Conservation (phyloP, 306 rosid genomes). For the Crotalaria pallida region DNA sequence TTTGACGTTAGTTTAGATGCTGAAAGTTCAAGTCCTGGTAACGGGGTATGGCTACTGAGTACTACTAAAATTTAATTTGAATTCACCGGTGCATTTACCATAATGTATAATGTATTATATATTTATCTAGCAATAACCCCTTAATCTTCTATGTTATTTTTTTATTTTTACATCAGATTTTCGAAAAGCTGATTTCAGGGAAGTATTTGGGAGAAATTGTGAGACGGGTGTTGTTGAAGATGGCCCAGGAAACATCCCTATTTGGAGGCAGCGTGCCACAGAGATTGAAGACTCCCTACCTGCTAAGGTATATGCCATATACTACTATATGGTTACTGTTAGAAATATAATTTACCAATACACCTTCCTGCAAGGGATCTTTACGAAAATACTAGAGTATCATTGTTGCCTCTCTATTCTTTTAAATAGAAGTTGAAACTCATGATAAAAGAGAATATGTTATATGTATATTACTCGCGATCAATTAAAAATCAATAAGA, state of each 20-base stretch:
- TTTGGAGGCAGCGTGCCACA: constrained; percentile 48
- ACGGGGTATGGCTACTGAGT: constrained; percentile 37
- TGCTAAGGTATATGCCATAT: constrained; percentile 41
- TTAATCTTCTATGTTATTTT: neutral
- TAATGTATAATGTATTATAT: too few relatives aligned
- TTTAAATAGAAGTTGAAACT: too few relatives aligned
- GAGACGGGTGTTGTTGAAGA: constrained; percentile 48
- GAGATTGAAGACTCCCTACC: constrained; percentile 48
- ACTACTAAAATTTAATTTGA: too few relatives aligned
- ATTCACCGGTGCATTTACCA: neutral
- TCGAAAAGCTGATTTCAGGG: constrained; percentile 58
- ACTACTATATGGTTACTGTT: neutral
- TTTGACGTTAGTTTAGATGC: constrained; percentile 51
- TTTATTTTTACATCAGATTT: constrained; percentile 24
- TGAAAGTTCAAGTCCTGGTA: constrained; percentile 54
- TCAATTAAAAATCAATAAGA: too few relatives aligned
- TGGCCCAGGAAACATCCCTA: constrained; percentile 58
- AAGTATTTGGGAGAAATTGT: constrained; percentile 64
- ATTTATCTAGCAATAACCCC: neutral
- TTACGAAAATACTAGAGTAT: too few relatives aligned
- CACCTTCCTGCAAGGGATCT: too few relatives aligned
- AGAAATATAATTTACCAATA: neutral
- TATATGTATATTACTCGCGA: too few relatives aligned
- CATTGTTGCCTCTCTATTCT: too few relatives aligned
- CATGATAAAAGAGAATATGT: too few relatives aligned